Percentiles rank a stretch among this genome's conserved stretches.
These are phyloP conservation scores for Syzygium aromaticum DNA, from an alignment of 345 rosid species.

Conservation along the genomic window DNA sequence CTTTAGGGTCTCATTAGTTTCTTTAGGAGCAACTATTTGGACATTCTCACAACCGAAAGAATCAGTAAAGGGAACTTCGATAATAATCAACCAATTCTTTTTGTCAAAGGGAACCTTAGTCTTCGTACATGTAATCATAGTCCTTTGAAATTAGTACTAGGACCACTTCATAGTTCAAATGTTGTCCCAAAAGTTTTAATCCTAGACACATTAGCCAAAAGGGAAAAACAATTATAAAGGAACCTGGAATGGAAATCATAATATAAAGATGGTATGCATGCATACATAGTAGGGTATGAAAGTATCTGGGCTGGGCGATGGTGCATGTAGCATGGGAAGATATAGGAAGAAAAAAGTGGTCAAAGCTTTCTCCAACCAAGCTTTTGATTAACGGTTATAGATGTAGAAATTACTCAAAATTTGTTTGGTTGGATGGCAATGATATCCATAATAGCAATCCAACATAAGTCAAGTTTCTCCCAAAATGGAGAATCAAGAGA, in stretches of 20 bases:
- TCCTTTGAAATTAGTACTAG: not conserved
- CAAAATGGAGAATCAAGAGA: not conserved
- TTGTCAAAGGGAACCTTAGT: not conserved
- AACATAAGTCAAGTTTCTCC: not conserved
- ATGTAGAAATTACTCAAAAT: not conserved
- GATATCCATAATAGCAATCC: not conserved
- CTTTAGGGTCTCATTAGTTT: not conserved
- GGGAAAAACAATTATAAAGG: not conserved
- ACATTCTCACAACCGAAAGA: not conserved
- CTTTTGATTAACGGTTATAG: not conserved
- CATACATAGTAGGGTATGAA: not conserved
- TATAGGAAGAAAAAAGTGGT: not conserved
- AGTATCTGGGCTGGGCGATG: not conserved
- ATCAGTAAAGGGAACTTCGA: not conserved
- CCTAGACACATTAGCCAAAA: not conserved
- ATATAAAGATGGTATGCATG: not conserved
- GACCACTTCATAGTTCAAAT: not conserved
- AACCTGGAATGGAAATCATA: not conserved
- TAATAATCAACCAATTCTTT: not conserved
- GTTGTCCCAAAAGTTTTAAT: not conserved
- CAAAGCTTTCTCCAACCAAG: not conserved
- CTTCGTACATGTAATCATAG: not conserved
- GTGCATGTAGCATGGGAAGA: not conserved
- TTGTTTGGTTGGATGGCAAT: not conserved
- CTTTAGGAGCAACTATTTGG: not conserved